Base-by-base conservation (phyloP, 345 rosid species). In the Firmiana major region DNA sequence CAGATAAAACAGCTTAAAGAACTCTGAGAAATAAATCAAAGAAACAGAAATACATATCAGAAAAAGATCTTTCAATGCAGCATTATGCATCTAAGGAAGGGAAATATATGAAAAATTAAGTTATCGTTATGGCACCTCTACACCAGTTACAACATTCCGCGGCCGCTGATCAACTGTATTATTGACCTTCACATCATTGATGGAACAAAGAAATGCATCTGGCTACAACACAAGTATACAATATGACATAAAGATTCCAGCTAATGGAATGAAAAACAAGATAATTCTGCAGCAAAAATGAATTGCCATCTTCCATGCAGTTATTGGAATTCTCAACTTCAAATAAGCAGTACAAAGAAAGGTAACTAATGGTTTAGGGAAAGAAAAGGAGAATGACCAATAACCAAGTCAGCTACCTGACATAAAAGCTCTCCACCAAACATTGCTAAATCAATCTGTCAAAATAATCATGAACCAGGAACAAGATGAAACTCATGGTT, bases 201-300 rank as follows among this genome's bases (percentile, higher is more conserved):
- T 75, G 10, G 98, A 97, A 84, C 97, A 97, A 71, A 97, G 93
- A 80, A 97, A 97, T 78, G 98, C 94, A 91, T 97, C 99, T 88
- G 97, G 96, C 99, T 97, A 88, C 86, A 91, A 76, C 85, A 70
- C 77, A 88, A 75, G 64, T 60, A 63, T 54, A 79, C 57, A 60
- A 73, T 78, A 78, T 81, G 77, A 83, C 75, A 82, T 66, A 72
- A 80, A 75, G 63, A 16, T 65, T 78, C 73, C 74, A 17, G 54
- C 72, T 70, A 54, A 26, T 42, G 9, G 58, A 58, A 73, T 12
- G 38, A 66, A 65, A 53, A 24, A 42, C 38, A 54, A 55, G 22
- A 46, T 62, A 75, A 42, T n/a, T 19, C 26, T 31, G 63, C 73
- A 15, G 21, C 11, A 54, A 49, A 63, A 63, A 45, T 45, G 34